phyloP scores from a whole-genome alignment of 495 filamentous ascomycete species.

The Letharia columbiana region DNA sequence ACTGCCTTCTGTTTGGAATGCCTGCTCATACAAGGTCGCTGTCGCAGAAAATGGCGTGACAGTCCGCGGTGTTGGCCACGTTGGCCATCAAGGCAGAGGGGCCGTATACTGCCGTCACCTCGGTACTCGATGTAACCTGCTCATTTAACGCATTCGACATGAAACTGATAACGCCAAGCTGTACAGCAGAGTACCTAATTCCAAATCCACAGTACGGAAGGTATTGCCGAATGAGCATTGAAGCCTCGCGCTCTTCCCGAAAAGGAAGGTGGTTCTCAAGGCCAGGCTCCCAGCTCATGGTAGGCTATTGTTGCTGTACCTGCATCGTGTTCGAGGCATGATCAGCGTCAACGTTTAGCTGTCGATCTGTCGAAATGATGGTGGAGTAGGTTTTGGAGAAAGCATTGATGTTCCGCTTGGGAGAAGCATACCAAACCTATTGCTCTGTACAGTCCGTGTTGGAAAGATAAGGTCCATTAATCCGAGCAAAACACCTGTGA shows the following conservation, averaged over 20 bases:
- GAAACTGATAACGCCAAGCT: not conserved
- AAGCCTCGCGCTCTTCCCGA: slow-evolving; percentile 1
- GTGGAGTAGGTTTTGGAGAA: not conserved
- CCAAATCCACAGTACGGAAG: not conserved
- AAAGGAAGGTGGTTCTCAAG: slow-evolving; percentile 5
- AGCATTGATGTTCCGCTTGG: slow-evolving; percentile 1
- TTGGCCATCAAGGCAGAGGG: not conserved
- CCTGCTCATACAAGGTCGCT: not conserved
- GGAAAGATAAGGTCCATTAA: not conserved
- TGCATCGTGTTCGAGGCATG: not conserved
- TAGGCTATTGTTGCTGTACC: not conserved
- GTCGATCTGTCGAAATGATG: not conserved
- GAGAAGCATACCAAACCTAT: not conserved
- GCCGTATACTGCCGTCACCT: not conserved
- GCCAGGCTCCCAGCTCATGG: not conserved
- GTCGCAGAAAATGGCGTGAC: not conserved
- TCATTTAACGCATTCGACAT: not conserved
- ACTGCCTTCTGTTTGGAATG: not conserved
- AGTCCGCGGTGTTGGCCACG: not conserved
- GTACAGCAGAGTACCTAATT: not conserved
- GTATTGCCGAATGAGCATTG: slow-evolving; percentile 10
- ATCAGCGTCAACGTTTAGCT: not conserved
- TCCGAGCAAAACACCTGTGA: slow-evolving; percentile 1
- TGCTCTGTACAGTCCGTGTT: not conserved
- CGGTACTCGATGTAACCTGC: not conserved